Evolutionary conservation across 75 land plant species (phyloP).

Genomic region (Pseudotsuga menziesii): DNA sequence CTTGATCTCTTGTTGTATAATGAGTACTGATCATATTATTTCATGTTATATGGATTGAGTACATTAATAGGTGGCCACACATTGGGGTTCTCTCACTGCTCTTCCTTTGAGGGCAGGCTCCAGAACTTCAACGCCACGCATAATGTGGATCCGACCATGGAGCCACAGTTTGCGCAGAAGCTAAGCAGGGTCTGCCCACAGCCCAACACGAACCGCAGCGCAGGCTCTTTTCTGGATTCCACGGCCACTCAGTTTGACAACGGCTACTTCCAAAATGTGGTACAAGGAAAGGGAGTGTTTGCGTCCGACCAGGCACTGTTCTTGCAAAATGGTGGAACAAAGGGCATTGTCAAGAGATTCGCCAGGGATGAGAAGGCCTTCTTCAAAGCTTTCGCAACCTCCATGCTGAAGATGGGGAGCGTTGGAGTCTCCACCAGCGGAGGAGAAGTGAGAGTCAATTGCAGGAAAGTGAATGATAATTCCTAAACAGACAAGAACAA

Average conservation of each 20-base stretch:
- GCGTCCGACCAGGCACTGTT: conserved; percentile 47
- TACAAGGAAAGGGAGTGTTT: conserved; percentile 38
- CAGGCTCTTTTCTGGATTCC: conserved; percentile 34
- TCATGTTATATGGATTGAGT: too few species aligned
- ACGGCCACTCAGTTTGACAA: conserved; percentile 52
- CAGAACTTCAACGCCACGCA: conserved; percentile 26
- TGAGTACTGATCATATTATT: neutral
- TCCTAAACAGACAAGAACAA: too few species aligned
- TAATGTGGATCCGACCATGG: conserved; percentile 40
- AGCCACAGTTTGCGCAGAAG: conserved; percentile 17
- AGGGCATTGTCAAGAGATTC: conserved; percentile 35
- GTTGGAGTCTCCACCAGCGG: conserved; percentile 1
- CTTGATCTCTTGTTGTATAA: neutral
- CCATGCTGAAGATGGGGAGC: conserved; percentile 51
- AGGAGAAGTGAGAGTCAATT: conserved; percentile 11
- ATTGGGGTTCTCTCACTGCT: conserved; percentile 59
- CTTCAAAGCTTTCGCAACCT: conserved; percentile 39
- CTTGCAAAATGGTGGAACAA: conserved; percentile 19
- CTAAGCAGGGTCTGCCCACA: conserved; percentile 41
- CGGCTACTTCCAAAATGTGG: conserved; percentile 30
- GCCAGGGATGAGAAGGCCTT: conserved; percentile 32
- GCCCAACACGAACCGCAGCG: conserved; percentile 18
- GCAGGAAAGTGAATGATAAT: conserved; percentile 23
- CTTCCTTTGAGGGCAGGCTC: conserved; percentile 36
- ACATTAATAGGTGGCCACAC: conserved; percentile 49